A percentile compares a stretch with the other conserved stretches of the same genome.
phyloP scores from a whole-genome alignment of 805 yeast genomes.

The Blastobotrys parvus region DNA sequence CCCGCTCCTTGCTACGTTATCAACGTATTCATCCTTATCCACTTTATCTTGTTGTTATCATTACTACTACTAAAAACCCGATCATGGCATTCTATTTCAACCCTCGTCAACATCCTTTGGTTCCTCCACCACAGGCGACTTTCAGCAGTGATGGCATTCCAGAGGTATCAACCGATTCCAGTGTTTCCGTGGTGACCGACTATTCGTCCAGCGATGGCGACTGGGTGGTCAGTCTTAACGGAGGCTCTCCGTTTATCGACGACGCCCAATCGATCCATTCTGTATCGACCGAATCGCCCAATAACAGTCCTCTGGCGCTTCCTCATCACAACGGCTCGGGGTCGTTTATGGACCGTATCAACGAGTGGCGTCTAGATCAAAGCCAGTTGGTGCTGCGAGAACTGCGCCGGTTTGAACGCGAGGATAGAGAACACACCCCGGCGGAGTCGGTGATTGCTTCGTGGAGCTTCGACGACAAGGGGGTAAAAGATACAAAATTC shows the following conservation, averaged over 20 bases:
- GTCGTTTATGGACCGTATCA: constrained; percentile 30
- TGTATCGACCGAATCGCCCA: not conserved
- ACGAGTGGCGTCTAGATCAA: constrained; percentile 35
- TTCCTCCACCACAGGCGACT: no score
- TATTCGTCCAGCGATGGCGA: constrained; percentile 10
- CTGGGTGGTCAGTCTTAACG: not conserved
- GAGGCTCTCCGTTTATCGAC: not conserved
- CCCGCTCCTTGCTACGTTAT: no score
- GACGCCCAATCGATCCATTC: not conserved
- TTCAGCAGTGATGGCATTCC: not conserved
- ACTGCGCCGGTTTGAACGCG: constrained; percentile 19
- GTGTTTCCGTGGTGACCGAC: constrained; percentile 8
- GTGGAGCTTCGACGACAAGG: constrained; percentile 5
- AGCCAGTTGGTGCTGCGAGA: constrained; percentile 25
- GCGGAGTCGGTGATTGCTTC: constrained; percentile 7
- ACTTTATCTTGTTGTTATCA: no score
- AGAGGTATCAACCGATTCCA: not conserved
- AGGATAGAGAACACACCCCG: not conserved
- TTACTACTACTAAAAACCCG: not conserved
- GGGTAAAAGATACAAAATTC: not conserved
- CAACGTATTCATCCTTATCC: no score
- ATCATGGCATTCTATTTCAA: not conserved
- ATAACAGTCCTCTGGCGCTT: constrained; percentile 22
- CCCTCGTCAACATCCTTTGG: not conserved
- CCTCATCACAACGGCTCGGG: constrained; percentile 31